These are phyloP conservation scores for Penicillium manginii DNA, from an alignment of 495 filamentous ascomycete genomes.

Conservation along the genomic window DNA sequence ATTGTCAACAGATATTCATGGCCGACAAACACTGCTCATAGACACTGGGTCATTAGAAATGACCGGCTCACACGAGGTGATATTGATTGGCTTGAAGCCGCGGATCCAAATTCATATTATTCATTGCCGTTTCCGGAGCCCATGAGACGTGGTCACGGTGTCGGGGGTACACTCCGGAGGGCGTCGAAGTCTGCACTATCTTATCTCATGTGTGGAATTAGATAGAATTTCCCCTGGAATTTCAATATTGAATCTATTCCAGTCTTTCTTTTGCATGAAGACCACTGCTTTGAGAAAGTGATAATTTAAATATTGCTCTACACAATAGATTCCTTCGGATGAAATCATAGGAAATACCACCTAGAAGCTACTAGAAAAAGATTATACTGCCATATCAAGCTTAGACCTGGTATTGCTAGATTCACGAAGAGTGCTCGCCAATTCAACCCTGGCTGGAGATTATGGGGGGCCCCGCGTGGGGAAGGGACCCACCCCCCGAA, in stretches of 20 bases:
- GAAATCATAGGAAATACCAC: too few relatives aligned
- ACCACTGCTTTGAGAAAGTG: too few relatives aligned
- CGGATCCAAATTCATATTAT: neutral
- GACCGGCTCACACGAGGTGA: neutral
- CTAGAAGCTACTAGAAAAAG: too few relatives aligned
- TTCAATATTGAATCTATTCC: neutral
- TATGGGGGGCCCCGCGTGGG: constrained; percentile 1
- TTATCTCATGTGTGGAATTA: neutral
- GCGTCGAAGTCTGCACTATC: neutral
- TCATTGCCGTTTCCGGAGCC: constrained; percentile 1
- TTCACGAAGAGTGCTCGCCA: neutral
- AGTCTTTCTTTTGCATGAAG: too few relatives aligned
- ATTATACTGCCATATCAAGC: too few relatives aligned
- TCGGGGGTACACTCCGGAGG: neutral
- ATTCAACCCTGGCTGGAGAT: neutral
- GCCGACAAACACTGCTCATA: too few relatives aligned
- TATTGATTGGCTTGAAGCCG: neutral
- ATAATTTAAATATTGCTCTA: too few relatives aligned
- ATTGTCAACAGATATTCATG: neutral
- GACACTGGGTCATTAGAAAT: neutral
- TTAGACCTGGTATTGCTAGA: too few relatives aligned
- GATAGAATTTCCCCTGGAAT: neutral
- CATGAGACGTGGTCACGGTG: neutral
- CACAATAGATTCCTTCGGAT: too few relatives aligned
- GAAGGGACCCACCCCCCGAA: neutral